These are phyloP conservation scores for Blastocystis sp. DNA, from an alignment of 352 stramenopile species.

Conservation along the genomic window DNA sequence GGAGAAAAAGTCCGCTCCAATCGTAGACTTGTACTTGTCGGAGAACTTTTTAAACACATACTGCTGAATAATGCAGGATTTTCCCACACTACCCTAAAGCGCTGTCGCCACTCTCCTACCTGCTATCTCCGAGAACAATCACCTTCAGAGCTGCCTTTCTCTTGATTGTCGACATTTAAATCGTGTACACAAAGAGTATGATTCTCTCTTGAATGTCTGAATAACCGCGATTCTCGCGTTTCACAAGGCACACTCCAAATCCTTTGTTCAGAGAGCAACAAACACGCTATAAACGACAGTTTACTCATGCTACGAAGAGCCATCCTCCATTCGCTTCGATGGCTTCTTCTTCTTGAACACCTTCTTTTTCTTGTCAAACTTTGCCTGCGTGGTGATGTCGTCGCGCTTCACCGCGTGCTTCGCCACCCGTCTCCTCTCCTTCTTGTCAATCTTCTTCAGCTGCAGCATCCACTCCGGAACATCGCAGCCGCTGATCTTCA, in stretches of 20 bases:
- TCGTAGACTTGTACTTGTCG: slow-evolving; percentile 96
- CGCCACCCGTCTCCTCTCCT: slow-evolving; percentile 44
- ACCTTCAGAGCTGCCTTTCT: slow-evolving; percentile 93
- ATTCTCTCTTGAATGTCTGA: background rate
- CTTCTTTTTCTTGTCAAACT: slow-evolving; percentile 65
- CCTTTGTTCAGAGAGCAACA: no score
- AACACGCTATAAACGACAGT: no score
- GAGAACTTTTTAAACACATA: slow-evolving; percentile 96
- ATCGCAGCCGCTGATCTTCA: slow-evolving; percentile 89
- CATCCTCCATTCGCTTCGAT: background rate
- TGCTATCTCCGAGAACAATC: slow-evolving; percentile 91
- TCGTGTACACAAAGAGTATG: background rate
- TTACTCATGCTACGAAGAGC: no score
- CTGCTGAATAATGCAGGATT: slow-evolving; percentile 98
- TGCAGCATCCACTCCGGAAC: slow-evolving; percentile 94
- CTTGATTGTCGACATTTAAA: slow-evolving; percentile 58
- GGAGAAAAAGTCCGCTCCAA: slow-evolving; percentile 93
- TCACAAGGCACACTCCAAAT: background rate
- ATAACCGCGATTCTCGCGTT: background rate
- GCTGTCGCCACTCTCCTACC: slow-evolving; percentile 61
- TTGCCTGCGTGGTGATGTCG: slow-evolving; percentile 66
- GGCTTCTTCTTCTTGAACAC: slow-evolving; percentile 62
- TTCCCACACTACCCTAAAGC: slow-evolving; percentile 77
- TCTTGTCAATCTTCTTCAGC: slow-evolving; percentile 71
- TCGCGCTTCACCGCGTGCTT: slow-evolving; percentile 59